A percentile compares a stretch with the other conserved stretches of the same genome.
Conservation (phyloP, 2,329 filamentous ascomycete species). For the Hypoxylon sp. region DNA sequence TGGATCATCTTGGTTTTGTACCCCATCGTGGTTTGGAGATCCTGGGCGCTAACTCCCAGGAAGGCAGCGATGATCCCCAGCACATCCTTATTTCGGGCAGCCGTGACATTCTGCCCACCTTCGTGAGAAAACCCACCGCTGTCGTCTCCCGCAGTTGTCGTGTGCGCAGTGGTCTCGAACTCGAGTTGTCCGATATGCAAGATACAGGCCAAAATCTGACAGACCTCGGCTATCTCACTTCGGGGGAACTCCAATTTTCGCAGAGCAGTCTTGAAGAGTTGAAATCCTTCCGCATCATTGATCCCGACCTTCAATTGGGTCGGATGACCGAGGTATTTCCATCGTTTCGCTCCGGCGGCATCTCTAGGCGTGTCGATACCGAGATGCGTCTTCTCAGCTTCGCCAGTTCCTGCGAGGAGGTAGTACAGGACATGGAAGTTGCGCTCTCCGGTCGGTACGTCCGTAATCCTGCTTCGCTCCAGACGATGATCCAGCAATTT, state of each 20-base stretch:
- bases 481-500: conserved; percentile 94
- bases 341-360: conserved; percentile 75
- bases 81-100: conserved; percentile 93
- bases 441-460: conserved; percentile 93
- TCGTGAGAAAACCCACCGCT: conserved; percentile 97
- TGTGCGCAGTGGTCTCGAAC: conserved; percentile 85
- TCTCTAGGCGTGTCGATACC: conserved; percentile 63
- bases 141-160: conserved; percentile 83
- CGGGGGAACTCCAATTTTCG: conserved; percentile 94
- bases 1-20: conserved; percentile 98
- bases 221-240: conserved; percentile 95
- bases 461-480: conserved; percentile 89
- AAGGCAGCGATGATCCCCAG: conserved; percentile 92
- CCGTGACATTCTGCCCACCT: conserved; percentile 85
- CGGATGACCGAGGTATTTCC: conserved; percentile 96
- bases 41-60: conserved; percentile 82
- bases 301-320: conserved; percentile 97
- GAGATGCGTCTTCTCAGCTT: conserved; percentile 89
- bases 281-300: conserved; percentile 94
- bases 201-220: conserved; percentile 91
- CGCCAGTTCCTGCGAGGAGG: conserved; percentile 89
- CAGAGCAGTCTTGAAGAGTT: conserved; percentile 95
- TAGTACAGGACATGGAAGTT: conserved; percentile 98
- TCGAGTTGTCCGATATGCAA: conserved; percentile 98
- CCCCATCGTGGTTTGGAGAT: conserved; percentile 88